Evolutionary conservation across 208 protist genomes (phyloP).

Genomic region (Herpetomonas tarakana): DNA sequence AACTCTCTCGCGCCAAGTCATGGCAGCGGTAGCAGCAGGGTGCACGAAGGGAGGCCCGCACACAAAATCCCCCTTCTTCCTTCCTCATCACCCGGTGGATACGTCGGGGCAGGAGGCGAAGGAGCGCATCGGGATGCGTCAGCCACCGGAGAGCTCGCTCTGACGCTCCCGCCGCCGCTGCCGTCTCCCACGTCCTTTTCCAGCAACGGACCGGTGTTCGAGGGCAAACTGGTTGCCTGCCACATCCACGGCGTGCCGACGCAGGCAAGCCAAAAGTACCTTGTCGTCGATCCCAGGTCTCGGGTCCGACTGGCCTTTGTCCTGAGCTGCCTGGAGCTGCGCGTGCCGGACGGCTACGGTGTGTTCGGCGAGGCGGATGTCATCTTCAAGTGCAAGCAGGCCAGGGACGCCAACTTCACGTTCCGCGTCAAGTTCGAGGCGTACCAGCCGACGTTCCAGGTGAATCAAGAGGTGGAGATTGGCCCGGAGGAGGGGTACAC

Average conservation of each 20-base stretch:
- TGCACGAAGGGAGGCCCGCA: too few relatives aligned
- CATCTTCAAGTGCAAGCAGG: conserved; percentile 84
- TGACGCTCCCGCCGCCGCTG: background rate
- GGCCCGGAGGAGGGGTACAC: conserved; percentile 6
- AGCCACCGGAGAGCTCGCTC: background rate
- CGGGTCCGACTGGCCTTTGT: conserved; percentile 75
- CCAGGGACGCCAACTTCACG: conserved; percentile 70
- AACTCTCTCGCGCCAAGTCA: background rate
- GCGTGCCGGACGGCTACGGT: conserved; percentile 27
- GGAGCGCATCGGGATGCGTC: background rate
- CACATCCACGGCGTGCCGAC: conserved; percentile 63
- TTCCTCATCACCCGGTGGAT: too few relatives aligned
- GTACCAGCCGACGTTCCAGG: conserved; percentile 58
- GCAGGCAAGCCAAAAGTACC: conserved; percentile 51
- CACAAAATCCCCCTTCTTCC: too few relatives aligned
- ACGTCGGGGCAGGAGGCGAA: background rate
- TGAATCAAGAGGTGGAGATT: conserved; percentile 25
- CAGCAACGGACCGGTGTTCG: conserved; percentile 23
- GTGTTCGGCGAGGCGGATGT: conserved; percentile 69
- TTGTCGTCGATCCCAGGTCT: conserved; percentile 79
- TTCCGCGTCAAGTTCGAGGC: conserved; percentile 63
- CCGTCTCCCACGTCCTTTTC: conserved; percentile 5
- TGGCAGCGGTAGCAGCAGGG: too few relatives aligned
- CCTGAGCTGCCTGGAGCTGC: conserved; percentile 43
- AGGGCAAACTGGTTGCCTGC: conserved; percentile 66